Base-by-base conservation (phyloP, 306 rosid genomes). In the Vicia villosa region DNA sequence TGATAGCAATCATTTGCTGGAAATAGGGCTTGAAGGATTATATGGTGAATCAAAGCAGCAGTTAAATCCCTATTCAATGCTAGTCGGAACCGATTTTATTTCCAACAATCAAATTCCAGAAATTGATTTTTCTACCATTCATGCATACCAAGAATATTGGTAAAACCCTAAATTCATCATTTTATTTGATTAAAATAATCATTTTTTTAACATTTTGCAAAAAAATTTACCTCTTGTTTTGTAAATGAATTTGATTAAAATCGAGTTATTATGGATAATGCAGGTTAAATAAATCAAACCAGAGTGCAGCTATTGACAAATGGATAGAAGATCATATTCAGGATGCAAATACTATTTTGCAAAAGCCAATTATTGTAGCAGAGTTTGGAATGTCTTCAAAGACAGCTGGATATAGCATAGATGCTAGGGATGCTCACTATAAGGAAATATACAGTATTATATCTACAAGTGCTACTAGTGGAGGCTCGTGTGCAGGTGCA, bases 1-100 rank as follows among this genome's bases (percentile, higher is more conserved):
- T 4, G 85, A 84, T 43, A 41, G 3, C 6, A 83, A 73, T 13
- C 87, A 83, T 59, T 64, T 79, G 12, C 26, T 76, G 3, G 82
- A 80, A 61, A 56, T 83, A 3, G 82, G 87, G 2, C 77, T 79
- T 30, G 87, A 83, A 80, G 87, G 84, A 0, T 80, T 73, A 19
- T 74, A 83, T 4, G 83, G 85, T 42, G 65, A 83, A 58, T 50
- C 86, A 40, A 45, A 55, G 36, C 67, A 6, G 6, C 11, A 56
- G 1, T 26, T 26, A 17, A 56, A 56, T 56, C 62, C 62, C 19
- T 24, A 56, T 28, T 2, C 37, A 12, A 0, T 6, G 2, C 16
- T 28, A 79, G 51, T 42, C 47, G 84, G 86, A 59, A 83, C 84
- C 19, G 83, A 79, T 79, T 83, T 83, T 56, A 79, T 83, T 28